Conservation (phyloP, 805 yeast genomes). For the Saturnispora sanitii region DNA sequence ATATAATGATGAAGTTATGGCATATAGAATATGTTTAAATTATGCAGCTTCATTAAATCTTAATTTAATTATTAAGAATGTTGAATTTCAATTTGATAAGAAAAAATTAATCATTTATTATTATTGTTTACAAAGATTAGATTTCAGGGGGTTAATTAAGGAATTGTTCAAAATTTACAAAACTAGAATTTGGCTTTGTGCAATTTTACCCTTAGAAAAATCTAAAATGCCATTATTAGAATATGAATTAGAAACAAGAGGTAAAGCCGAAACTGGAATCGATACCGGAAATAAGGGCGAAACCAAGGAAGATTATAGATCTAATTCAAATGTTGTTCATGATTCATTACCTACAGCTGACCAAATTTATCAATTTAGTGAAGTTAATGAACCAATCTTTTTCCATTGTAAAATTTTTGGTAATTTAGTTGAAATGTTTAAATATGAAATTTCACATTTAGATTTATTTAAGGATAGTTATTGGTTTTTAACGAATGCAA, state of each 20-base stretch:
- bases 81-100: constrained; percentile 76
- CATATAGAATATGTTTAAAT: constrained; percentile 53
- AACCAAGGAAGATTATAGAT: constrained; percentile 33
- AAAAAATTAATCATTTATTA: constrained; percentile 69
- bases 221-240: constrained; percentile 24
- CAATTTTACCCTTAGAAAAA: constrained; percentile 39
- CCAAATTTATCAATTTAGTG: constrained; percentile 31
- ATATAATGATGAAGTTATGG: constrained; percentile 62
- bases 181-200: constrained; percentile 78
- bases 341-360: constrained; percentile 28
- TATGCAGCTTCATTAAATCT: constrained; percentile 31
- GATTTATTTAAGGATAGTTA: constrained; percentile 23
- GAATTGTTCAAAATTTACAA: constrained; percentile 68
- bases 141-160: constrained; percentile 62
- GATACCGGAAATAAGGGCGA: constrained; percentile 14
- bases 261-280: constrained; percentile 2
- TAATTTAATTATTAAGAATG: constrained; percentile 54
- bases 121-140: constrained; percentile 54
- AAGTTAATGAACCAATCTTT: constrained; percentile 32
- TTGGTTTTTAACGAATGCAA: constrained; percentile 16
- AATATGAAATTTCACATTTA: constrained; percentile 28
- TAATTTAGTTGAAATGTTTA: constrained; percentile 37
- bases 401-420: constrained; percentile 43
- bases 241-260: constrained; percentile 22
- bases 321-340: constrained; percentile 24